A percentile compares a stretch with the other conserved stretches of the same genome.
Evolutionary conservation across 2,329 filamentous ascomycete genomes (phyloP).

Genomic region (Coniochaeta prunicola): DNA sequence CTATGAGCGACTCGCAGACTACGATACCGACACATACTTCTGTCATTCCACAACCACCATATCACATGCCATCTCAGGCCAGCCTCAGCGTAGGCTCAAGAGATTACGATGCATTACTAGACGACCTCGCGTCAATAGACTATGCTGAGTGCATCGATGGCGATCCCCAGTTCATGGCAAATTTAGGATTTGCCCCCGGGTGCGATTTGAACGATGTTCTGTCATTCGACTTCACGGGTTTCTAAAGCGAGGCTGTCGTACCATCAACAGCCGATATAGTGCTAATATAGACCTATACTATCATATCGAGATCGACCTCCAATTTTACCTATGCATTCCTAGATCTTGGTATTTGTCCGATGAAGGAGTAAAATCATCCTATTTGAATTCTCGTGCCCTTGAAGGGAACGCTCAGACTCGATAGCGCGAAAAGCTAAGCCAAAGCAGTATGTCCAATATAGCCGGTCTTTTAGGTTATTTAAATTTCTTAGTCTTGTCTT

Average conservation of each 20-base stretch:
- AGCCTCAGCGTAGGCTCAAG: slow-evolving; percentile 11
- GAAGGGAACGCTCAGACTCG: too few relatives aligned
- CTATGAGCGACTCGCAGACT: background rate
- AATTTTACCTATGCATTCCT: too few relatives aligned
- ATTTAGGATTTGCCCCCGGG: slow-evolving; percentile 57
- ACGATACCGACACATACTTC: background rate
- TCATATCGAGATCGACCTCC: too few relatives aligned
- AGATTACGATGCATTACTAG: slow-evolving; percentile 41
- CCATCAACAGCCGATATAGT: background rate
- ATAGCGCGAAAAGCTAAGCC: too few relatives aligned
- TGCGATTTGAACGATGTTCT: slow-evolving; percentile 41
- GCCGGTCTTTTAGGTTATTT: too few relatives aligned
- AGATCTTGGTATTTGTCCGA: too few relatives aligned
- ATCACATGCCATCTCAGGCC: slow-evolving; percentile 1
- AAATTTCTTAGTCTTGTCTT: too few relatives aligned
- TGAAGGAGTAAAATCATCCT: too few relatives aligned
- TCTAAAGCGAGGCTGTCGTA: slow-evolving; percentile 5
- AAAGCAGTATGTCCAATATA: too few relatives aligned
- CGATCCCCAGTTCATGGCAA: slow-evolving; percentile 59
- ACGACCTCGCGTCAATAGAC: slow-evolving; percentile 44
- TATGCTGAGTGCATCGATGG: slow-evolving; percentile 41
- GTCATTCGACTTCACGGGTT: slow-evolving; percentile 27
- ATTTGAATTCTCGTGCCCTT: too few relatives aligned
- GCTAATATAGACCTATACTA: too few relatives aligned
- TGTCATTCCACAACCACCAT: background rate